phyloP scores from a whole-genome alignment of 192 early-diverging fungal genomes.

The Coemansia sp. region DNA sequence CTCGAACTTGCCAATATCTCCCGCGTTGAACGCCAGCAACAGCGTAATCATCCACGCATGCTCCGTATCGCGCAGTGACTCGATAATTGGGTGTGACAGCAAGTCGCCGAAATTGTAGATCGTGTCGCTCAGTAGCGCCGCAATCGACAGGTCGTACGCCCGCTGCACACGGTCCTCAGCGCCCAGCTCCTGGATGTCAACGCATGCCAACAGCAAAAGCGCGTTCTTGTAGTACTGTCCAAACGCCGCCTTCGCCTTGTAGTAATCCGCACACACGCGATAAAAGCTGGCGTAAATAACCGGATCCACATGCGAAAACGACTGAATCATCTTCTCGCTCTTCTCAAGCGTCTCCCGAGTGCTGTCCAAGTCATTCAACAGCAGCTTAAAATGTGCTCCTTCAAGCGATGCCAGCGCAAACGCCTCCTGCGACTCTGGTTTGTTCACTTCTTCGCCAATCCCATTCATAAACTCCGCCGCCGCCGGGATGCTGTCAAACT shows the following conservation, averaged over 20 bases:
- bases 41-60: slow-evolving; percentile 83
- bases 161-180: slow-evolving; percentile 75
- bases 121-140: slow-evolving; percentile 88
- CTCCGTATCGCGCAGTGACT: slow-evolving; percentile 57
- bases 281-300: slow-evolving; percentile 93
- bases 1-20: slow-evolving; percentile 92
- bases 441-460: slow-evolving; percentile 69
- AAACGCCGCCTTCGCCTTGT: slow-evolving; percentile 91
- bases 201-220: slow-evolving; percentile 87
- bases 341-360: slow-evolving; percentile 81
- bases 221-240: slow-evolving; percentile 95
- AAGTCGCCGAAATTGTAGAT: slow-evolving; percentile 99
- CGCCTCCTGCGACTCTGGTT: slow-evolving; percentile 70
- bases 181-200: slow-evolving; percentile 77
- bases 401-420: slow-evolving; percentile 83
- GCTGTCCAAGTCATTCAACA: slow-evolving; percentile 73
- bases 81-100: slow-evolving; percentile 56
- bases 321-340: slow-evolving; percentile 69
- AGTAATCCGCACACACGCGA: slow-evolving; percentile 91
- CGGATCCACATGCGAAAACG: slow-evolving; percentile 61
- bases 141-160: slow-evolving; percentile 86
- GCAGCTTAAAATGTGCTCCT: slow-evolving; percentile 76
- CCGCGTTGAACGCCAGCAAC: slow-evolving; percentile 89
- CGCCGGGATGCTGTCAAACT: slow-evolving; percentile 65
- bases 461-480: slow-evolving; percentile 72